Evolutionary conservation across 78 protist genomes (phyloP).

Genomic region (Anaeramoeba flamelloides): DNA sequence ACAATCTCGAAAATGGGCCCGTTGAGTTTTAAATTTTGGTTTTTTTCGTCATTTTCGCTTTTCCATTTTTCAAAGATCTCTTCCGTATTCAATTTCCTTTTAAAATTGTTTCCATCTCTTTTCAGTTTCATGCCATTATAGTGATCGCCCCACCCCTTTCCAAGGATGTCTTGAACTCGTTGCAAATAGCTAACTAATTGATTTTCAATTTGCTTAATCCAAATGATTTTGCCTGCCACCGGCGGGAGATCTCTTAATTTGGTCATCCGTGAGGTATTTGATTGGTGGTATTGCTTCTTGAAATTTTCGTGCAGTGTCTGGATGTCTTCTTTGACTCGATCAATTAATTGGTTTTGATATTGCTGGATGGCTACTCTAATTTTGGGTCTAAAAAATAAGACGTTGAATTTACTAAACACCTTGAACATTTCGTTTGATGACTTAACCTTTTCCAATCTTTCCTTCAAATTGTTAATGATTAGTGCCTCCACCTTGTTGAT

Average conservation of each 20-base stretch:
- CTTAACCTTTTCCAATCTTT: slow-evolving; percentile 54
- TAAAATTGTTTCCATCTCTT: slow-evolving; percentile 40
- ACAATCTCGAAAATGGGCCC: neutral
- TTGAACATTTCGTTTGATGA: slow-evolving; percentile 43
- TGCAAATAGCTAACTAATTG: slow-evolving; percentile 58
- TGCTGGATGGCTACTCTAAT: slow-evolving; percentile 1
- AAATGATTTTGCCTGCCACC: slow-evolving; percentile 19
- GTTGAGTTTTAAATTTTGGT: neutral
- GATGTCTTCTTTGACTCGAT: slow-evolving; percentile 1
- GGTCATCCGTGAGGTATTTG: neutral
- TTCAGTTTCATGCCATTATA: slow-evolving; percentile 53
- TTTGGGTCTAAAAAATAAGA: neutral
- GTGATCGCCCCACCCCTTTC: slow-evolving; percentile 59
- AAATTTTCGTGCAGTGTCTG: slow-evolving; percentile 5
- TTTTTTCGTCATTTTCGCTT: neutral
- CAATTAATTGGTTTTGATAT: neutral
- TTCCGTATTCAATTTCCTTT: slow-evolving; percentile 20
- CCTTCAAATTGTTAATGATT: slow-evolving; percentile 48
- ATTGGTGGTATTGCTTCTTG: neutral
- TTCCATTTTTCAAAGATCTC: neutral
- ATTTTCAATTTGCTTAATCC: slow-evolving; percentile 71
- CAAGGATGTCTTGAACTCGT: slow-evolving; percentile 71
- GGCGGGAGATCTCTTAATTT: slow-evolving; percentile 2
- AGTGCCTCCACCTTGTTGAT: slow-evolving; percentile 55
- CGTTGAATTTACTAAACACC: neutral